Conservation (phyloP, 768 basidiomycete species). For the Dendrothele bispora region DNA sequence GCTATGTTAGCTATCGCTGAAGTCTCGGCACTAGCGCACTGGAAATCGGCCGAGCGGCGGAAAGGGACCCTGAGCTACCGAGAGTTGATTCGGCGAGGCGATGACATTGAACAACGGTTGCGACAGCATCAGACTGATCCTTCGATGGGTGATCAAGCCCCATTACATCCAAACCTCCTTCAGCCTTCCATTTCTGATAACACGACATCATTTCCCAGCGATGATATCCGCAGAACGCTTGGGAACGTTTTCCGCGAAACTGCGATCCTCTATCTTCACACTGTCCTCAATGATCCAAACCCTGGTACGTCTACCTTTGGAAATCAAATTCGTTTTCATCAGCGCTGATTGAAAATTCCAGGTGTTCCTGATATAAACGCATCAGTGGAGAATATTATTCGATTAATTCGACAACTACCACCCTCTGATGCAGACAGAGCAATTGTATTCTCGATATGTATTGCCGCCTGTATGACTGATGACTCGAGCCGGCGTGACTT, state of each 20-base stretch:
- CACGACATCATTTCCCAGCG: conserved; percentile 27
- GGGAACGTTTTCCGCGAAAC: conserved; percentile 65
- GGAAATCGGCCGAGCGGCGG: conserved; percentile 66
- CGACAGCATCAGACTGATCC: conserved; percentile 39
- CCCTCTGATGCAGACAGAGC: conserved; percentile 64
- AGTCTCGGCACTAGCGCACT: conserved; percentile 67
- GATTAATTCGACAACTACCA: conserved; percentile 52
- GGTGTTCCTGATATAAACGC: conserved; percentile 71
- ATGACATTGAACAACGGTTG: conserved; percentile 67
- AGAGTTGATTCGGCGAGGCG: conserved; percentile 74
- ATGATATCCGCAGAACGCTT: conserved; percentile 49
- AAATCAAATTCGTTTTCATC: neutral
- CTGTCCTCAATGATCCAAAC: conserved; percentile 63
- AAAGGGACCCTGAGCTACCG: conserved; percentile 70
- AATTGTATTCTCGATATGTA: conserved; percentile 70
- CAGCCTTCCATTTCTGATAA: conserved; percentile 27
- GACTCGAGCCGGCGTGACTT: conserved; percentile 57
- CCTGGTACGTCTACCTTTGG: conserved; percentile 51
- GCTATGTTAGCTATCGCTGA: conserved; percentile 76
- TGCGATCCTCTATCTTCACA: conserved; percentile 67
- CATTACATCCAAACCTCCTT: conserved; percentile 41
- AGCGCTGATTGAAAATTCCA: conserved; percentile 22
- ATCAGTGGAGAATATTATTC: conserved; percentile 55
- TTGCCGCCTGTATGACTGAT: conserved; percentile 75
- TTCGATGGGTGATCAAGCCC: conserved; percentile 32